These are phyloP conservation scores for Pleurotus ostreatus DNA, from an alignment of 768 basidiomycete species.

Conservation along the genomic window DNA sequence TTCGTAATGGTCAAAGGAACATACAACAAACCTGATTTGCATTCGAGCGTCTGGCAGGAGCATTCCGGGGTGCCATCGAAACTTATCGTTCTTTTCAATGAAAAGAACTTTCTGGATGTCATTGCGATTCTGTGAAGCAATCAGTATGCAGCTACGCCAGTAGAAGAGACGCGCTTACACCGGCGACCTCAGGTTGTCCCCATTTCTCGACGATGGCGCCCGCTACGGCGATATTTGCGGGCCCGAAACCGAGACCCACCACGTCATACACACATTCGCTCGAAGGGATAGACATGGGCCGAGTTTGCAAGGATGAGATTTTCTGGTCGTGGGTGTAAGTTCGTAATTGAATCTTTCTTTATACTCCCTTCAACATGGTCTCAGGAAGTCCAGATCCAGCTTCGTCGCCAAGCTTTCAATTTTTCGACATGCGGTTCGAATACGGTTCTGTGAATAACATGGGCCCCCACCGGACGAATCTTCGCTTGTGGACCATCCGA, in stretches of 20 bases:
- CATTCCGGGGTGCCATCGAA: constrained; percentile 57
- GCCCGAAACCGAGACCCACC: constrained; percentile 49
- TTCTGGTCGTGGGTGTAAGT: no score
- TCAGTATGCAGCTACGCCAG: constrained; percentile 3
- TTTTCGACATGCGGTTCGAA: background rate
- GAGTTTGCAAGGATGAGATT: background rate
- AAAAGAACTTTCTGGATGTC: constrained; percentile 33
- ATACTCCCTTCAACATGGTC: no score
- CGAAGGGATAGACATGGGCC: constrained; percentile 15
- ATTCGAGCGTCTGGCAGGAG: constrained; percentile 46
- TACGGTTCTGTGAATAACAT: constrained; percentile 6
- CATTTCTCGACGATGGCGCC: constrained; percentile 45
- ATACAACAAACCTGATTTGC: constrained; percentile 42
- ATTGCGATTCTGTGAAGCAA: constrained; percentile 2
- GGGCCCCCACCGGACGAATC: background rate
- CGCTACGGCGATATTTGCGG: constrained; percentile 48
- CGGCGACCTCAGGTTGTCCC: constrained; percentile 7
- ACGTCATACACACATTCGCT: constrained; percentile 34
- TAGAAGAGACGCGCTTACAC: no score
- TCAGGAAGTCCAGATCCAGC: background rate
- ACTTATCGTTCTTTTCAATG: constrained; percentile 42
- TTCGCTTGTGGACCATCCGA: background rate
- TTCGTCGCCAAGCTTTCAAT: background rate
- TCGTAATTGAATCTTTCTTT: no score
- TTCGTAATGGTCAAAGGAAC: background rate